Evolutionary conservation across 2,329 filamentous ascomycete genomes (phyloP), one percentile per base, ranked within the genome.

Genomic region (Xylariaceae sp.): DNA sequence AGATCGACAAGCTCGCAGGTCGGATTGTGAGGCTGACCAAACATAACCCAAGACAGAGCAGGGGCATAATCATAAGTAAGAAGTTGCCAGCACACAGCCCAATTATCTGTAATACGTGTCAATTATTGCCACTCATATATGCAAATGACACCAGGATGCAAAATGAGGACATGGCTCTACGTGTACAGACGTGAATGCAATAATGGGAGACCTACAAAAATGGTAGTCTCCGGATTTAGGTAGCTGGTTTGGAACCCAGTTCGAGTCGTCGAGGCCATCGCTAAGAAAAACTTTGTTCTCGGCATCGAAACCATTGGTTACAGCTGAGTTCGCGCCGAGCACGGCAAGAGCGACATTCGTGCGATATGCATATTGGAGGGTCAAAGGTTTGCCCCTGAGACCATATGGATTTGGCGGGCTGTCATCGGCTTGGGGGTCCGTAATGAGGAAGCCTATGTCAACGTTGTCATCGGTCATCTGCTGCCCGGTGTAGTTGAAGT

Each of bases 1-100:
- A 77, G 75, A 52, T 78, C 15, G 5, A 56, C 53, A 3, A 29
- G 43, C 29, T 56, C 53, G 10, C 53, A 56, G 5, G 53, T 56
- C 2, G 48, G 53, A 21, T 56, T 56, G 9, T 48, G 48, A 24
- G 53, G 20, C 15, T 20, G 15, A 3, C 53, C 53, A 18, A 27
- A 18, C 8, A 37, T 52, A 7, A 48, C 23, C 53, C 53, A 56
- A 5, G 53, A 56, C 15, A 56, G 10, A 18, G 39, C 24, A 8
- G 21, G 53, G 3, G 32, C 40, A 1, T 21, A 44, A 20, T 32
- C 24, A 7, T 37, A 23, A 13, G 27, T 35, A 9, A 15, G 43
- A 8, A 50, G 41, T 15, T 56, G 48, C 48, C 53, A 56, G 23
- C 53, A 56, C 11, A 56, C 11, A 15, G 48, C 53, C 53, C 53